Base-by-base conservation (phyloP, 202 grass and related monocot species). In the Cymbopogon flexuosus region DNA sequence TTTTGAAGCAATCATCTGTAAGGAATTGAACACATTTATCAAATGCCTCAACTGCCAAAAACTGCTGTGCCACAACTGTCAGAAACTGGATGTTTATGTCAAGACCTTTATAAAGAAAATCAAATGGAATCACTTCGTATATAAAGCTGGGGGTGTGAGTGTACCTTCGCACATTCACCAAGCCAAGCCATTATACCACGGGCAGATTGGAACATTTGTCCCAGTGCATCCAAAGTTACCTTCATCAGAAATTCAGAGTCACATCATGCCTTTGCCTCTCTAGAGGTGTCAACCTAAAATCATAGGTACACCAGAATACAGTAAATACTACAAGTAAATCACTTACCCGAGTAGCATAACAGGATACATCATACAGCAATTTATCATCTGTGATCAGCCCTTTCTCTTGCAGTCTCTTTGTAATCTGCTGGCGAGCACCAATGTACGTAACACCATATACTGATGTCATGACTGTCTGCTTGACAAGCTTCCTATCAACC, bases 391-490 rank as follows among this genome's bases (percentile, higher is more conserved):
- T 80, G 87, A 97, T 94, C 27, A 86, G 80, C 18, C 94, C 94
- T 89, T 92, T 97, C 89, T 97, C 94, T 84, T 88, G 90, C 42
- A 97, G 79, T 79, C 94, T 92, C 84, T 87, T 94, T 63, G 82
- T 86, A 67, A 97, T 97, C 82, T 97, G 94, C 75, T 92, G 89
- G 68, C 94, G 92, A 39, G 94, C 94, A 87, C 94, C 94, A 79
- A 94, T 82, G 87, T 84, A 94, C 60, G 94, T 97, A 68, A 97
- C 94, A 85, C 94, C 94, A 88, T 97, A 97, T 72, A 97, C 94
- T 81, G 94, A 97, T n/a, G 94, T 97, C 94, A 97, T 97, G 56
- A 97, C 94, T 27, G 94, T 97, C 79, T 97, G 94, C 90, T 97
- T 97, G 23, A 97, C 94, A 79, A 97, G 88, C 81, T 93, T 97